Conservation (phyloP, 2,329 filamentous ascomycete species). For the Neonectria magnoliae region DNA sequence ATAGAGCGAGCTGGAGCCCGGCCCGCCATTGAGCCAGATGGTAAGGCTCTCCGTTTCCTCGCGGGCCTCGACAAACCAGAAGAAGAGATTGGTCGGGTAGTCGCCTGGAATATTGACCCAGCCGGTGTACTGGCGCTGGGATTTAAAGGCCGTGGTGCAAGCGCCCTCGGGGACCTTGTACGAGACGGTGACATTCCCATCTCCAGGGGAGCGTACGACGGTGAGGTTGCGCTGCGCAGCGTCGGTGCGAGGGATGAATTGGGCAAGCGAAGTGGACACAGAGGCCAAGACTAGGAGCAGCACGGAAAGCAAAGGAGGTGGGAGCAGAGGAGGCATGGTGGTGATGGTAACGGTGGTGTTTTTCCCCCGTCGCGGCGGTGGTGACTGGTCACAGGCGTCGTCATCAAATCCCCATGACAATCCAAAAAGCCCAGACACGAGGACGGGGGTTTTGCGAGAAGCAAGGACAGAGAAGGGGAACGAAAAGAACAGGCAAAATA, state of each 20-base stretch:
- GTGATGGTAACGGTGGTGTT: conserved; percentile 20
- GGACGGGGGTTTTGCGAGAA: conserved; percentile 15
- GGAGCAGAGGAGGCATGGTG: conserved; percentile 24
- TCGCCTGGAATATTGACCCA: conserved; percentile 71
- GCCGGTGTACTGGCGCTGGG: conserved; percentile 76
- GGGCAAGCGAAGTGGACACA: conserved; percentile 39
- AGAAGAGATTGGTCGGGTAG: conserved; percentile 62
- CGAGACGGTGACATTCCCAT: conserved; percentile 71
- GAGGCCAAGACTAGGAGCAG: conserved; percentile 31
- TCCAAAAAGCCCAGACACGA: conserved; percentile 21
- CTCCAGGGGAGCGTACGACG: conserved; percentile 69
- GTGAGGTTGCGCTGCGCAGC: conserved; percentile 56
- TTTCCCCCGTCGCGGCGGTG: background rate
- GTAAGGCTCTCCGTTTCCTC: conserved; percentile 56
- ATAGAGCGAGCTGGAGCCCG: conserved; percentile 71
- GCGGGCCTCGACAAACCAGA: conserved; percentile 61
- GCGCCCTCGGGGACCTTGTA: conserved; percentile 71
- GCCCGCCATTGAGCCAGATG: conserved; percentile 75
- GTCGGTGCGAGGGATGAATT: conserved; percentile 47
- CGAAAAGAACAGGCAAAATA: conserved; percentile 10
- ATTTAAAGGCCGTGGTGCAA: conserved; percentile 71
- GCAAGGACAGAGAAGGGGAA: conserved; percentile 2
- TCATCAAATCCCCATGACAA: conserved; percentile 29
- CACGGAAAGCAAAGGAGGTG: conserved; percentile 23
- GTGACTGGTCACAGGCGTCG: conserved; percentile 37